Conservation (phyloP, 805 yeast species). For the Kodamaea jinghongensis region DNA sequence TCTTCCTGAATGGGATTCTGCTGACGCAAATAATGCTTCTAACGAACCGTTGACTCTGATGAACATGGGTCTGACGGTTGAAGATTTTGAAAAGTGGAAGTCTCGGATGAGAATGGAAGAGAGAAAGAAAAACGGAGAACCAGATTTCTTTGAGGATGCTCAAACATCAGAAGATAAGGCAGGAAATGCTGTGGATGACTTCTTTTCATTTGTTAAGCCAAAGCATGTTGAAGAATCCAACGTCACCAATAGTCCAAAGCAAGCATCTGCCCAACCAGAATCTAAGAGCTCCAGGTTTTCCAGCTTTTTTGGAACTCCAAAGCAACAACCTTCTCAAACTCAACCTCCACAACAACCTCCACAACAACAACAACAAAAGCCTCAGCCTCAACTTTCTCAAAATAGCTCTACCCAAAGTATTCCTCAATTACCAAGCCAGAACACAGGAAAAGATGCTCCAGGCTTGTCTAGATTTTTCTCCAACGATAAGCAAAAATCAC, state of each 20-base stretch:
- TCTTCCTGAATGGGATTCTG: conserved; percentile 41
- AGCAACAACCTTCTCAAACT: background rate
- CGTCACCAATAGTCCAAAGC: conserved; percentile 1
- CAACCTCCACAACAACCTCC: background rate
- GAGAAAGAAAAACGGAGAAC: conserved; percentile 44
- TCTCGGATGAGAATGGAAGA: conserved; percentile 51
- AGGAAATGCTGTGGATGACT: conserved; percentile 43
- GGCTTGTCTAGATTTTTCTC: conserved; percentile 12
- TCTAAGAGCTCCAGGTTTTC: conserved; percentile 37
- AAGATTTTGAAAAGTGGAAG: conserved; percentile 62
- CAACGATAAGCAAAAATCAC: conserved; percentile 5
- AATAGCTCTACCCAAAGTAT: background rate
- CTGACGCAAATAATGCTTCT: conserved; percentile 16
- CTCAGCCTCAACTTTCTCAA: background rate
- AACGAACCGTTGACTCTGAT: conserved; percentile 15
- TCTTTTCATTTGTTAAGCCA: conserved; percentile 41
- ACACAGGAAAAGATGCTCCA: conserved; percentile 3
- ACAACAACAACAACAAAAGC: too few species aligned
- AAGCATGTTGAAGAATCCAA: conserved; percentile 12
- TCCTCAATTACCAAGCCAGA: conserved; percentile 2
- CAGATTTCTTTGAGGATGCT: conserved; percentile 5
- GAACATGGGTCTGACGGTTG: conserved; percentile 49
- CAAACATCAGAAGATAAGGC: conserved; percentile 15
- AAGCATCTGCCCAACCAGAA: conserved; percentile 7
- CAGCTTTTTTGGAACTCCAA: conserved; percentile 26